A percentile compares a stretch with the other conserved stretches of the same genome.
Conservation (phyloP, 208 protist species). For the Trypanosoma rangeli region DNA sequence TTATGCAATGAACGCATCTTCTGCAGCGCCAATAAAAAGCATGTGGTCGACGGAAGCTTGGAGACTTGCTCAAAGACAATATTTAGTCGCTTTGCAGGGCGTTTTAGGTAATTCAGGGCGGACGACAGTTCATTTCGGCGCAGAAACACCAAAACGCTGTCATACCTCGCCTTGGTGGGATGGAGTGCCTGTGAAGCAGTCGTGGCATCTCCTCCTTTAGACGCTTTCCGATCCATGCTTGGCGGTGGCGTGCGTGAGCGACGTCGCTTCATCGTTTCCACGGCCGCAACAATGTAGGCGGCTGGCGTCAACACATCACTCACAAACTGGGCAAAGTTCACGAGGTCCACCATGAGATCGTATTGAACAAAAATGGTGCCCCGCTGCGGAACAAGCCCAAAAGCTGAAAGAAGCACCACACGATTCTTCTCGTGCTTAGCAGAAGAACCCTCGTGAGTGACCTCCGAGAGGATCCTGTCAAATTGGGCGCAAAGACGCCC, state of each 20-base stretch:
- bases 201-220: neutral
- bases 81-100: conserved; percentile 27
- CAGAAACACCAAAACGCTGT: conserved; percentile 49
- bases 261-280: conserved; percentile 7
- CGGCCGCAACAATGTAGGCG: conserved; percentile 15
- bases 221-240: neutral
- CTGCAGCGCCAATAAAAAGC: conserved; percentile 48
- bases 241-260: conserved; percentile 11
- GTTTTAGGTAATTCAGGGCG: conserved; percentile 33
- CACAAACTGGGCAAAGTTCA: conserved; percentile 68
- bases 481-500: conserved; percentile 39
- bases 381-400: conserved; percentile 52
- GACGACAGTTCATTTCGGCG: conserved; percentile 60
- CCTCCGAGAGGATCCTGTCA: conserved; percentile 34
- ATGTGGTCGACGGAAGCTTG: conserved; percentile 23
- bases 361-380: conserved; percentile 63
- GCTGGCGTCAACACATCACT: conserved; percentile 44
- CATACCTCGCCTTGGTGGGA: conserved; percentile 31
- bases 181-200: neutral
- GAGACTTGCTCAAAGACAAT: conserved; percentile 21
- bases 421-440: conserved; percentile 28
- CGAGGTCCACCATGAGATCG: conserved; percentile 59
- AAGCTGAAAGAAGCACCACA: conserved; percentile 59
- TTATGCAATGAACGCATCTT: conserved; percentile 61
- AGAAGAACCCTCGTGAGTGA: neutral